A percentile compares a stretch with the other conserved stretches of the same genome.
Evolutionary conservation across 805 yeast species (phyloP).

Genomic region (Kuraishia piskuri): DNA sequence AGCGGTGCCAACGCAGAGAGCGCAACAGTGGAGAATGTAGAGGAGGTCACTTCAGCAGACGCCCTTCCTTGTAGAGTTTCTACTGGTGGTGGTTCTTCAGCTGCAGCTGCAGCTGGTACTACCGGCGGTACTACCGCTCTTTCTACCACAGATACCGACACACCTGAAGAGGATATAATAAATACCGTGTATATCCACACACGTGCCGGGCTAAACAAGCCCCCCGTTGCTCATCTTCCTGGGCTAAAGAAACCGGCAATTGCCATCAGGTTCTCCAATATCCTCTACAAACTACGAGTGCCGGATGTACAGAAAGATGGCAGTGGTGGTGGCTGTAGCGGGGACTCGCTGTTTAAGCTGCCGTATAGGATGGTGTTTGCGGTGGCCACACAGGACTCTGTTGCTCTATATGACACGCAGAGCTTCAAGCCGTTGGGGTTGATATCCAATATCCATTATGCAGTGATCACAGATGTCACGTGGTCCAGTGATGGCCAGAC

Average conservation of each 20-base stretch:
- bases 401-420: constrained; percentile 76
- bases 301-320: neutral
- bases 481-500: constrained; percentile 77
- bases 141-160: constrained; percentile 14
- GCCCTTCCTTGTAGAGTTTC: no score
- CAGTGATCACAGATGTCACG: constrained; percentile 77
- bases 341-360: constrained; percentile 35
- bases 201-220: constrained; percentile 53
- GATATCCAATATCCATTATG: constrained; percentile 76
- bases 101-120: constrained; percentile 4
- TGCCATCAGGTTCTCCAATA: constrained; percentile 72
- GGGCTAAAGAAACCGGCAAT: constrained; percentile 79
- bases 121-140: neutral
- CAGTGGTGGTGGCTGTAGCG: constrained; percentile 2
- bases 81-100: constrained; percentile 7
- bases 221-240: constrained; percentile 75
- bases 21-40: neutral
- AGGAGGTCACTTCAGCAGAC: no score
- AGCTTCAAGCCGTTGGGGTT: constrained; percentile 58
- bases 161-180: neutral
- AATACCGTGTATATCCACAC: constrained; percentile 79
- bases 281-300: constrained; percentile 34
- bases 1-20: neutral
- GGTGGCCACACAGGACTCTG: constrained; percentile 84
- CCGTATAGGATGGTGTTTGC: constrained; percentile 85